These are phyloP conservation scores for Epichloe gansuensis DNA, from an alignment of 2,329 filamentous ascomycete species.

Conservation along the genomic window DNA sequence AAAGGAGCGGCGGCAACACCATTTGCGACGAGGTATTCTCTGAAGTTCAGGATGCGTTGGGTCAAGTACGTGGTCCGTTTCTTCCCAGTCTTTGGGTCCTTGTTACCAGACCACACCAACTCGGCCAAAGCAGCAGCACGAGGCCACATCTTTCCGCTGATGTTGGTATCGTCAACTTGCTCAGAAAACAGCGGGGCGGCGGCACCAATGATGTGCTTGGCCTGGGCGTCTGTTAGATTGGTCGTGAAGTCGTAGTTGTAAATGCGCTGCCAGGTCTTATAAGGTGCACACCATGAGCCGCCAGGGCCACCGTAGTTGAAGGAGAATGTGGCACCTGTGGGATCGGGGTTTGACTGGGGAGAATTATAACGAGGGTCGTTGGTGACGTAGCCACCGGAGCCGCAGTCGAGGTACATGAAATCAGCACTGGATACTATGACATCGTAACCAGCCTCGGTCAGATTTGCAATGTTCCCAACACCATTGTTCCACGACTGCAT, in stretches of 20 bases:
- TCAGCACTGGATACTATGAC: conserved; percentile 43
- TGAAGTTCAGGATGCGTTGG: conserved; percentile 44
- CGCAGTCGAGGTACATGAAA: conserved; percentile 45
- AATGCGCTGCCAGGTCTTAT: conserved; percentile 48
- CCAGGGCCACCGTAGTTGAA: conserved; percentile 43
- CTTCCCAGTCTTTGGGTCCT: conserved; percentile 28
- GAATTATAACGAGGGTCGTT: conserved; percentile 43
- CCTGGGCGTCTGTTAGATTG: conserved; percentile 32
- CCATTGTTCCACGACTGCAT: conserved; percentile 44
- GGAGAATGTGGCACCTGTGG: conserved; percentile 20
- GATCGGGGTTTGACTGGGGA: conserved; percentile 36
- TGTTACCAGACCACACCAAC: conserved; percentile 42
- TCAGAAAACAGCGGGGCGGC: conserved; percentile 40
- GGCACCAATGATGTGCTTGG: conserved; percentile 36
- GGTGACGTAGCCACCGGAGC: conserved; percentile 37
- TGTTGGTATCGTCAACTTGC: conserved; percentile 38
- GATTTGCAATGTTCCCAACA: conserved; percentile 35
- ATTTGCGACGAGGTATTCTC: conserved; percentile 44
- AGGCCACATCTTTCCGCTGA: conserved; percentile 41
- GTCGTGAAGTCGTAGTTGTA: conserved; percentile 44
- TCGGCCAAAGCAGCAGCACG: conserved; percentile 43
- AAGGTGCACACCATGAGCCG: conserved; percentile 45
- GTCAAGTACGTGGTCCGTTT: conserved; percentile 28
- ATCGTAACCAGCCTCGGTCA: conserved; percentile 36
- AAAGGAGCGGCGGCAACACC: conserved; percentile 36